A percentile compares a stretch with the other conserved stretches of the same genome.
Evolutionary conservation across 306 rosid species (phyloP).

Genomic region (Inga laurina): DNA sequence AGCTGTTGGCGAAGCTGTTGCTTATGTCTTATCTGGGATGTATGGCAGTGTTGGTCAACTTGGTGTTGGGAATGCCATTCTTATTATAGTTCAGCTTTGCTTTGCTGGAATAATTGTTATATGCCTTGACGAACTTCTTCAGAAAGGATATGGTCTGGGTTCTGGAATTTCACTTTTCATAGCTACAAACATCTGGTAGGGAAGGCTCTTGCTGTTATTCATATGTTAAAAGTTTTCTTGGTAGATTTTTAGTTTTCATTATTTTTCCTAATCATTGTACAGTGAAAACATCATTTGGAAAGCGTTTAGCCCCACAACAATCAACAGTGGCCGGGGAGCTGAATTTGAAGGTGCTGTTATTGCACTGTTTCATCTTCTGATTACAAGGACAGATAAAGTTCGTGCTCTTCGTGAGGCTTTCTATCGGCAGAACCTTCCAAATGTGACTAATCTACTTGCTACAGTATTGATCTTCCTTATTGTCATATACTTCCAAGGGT

Average conservation of each 20-base stretch:
- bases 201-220: too few species aligned
- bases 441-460: conserved; percentile 89
- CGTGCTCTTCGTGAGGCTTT: conserved; percentile 93
- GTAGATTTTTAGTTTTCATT: not conserved
- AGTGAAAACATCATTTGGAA: conserved; percentile 95
- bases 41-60: conserved; percentile 97
- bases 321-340: conserved; percentile 94
- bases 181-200: conserved; percentile 90
- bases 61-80: conserved; percentile 96
- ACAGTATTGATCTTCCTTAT: conserved; percentile 82
- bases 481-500: conserved; percentile 95
- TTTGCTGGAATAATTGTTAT: conserved; percentile 96
- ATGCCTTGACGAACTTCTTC: conserved; percentile 95
- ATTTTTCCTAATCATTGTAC: conserved; percentile 8
- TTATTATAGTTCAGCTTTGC: conserved; percentile 87
- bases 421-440: conserved; percentile 94
- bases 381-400: conserved; percentile 84
- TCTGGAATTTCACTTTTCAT: conserved; percentile 98
- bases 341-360: conserved; percentile 96
- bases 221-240: not conserved
- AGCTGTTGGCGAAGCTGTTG: conserved; percentile 97
- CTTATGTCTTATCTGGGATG: conserved; percentile 96
- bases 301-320: conserved; percentile 95
- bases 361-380: conserved; percentile 87
- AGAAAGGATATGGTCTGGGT: conserved; percentile 99